Evolutionary conservation across 1,139 yeast species (phyloP).

Genomic region (Trichomonascaceae sp.): DNA sequence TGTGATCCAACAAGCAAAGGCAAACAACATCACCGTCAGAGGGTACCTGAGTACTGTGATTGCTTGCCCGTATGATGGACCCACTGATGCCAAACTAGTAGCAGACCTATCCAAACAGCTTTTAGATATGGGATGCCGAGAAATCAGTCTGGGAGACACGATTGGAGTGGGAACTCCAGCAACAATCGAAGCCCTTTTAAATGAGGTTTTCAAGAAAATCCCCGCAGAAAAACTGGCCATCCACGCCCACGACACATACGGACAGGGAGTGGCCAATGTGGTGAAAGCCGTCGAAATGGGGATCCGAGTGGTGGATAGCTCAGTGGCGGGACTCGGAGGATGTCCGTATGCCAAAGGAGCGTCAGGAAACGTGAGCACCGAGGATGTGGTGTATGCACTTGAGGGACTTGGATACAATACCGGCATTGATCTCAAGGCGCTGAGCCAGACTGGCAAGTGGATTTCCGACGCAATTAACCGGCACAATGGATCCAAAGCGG

Average conservation of each 20-base stretch:
- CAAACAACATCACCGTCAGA: conserved; percentile 17
- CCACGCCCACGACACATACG: conserved; percentile 29
- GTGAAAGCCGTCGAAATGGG: conserved; percentile 24
- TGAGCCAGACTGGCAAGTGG: conserved; percentile 23
- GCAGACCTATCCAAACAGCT: conserved; percentile 19
- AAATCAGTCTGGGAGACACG: conserved; percentile 27
- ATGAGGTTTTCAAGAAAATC: conserved; percentile 15
- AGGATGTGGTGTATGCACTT: conserved; percentile 26
- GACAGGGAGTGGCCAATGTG: conserved; percentile 27
- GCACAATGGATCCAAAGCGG: conserved; percentile 22
- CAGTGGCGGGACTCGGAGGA: conserved; percentile 28
- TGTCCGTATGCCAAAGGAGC: conserved; percentile 29
- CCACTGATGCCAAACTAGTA: conserved; percentile 21
- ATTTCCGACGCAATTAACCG: conserved; percentile 17
- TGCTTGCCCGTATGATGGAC: conserved; percentile 27
- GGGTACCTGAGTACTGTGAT: conserved; percentile 26
- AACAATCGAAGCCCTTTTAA: conserved; percentile 17
- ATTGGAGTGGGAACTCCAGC: conserved; percentile 27
- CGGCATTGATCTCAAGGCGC: conserved; percentile 20
- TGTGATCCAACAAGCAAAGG: conserved; percentile 18
- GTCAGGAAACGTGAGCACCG: conserved; percentile 26
- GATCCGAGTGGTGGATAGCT: conserved; percentile 21
- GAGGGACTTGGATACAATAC: conserved; percentile 24
- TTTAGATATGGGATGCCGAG: conserved; percentile 25
- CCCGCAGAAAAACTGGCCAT: conserved; percentile 21